These are phyloP conservation scores for Apiotrichum akiyoshidainum DNA, from an alignment of 1,284 basidiomycete genomes.

Conservation along the genomic window DNA sequence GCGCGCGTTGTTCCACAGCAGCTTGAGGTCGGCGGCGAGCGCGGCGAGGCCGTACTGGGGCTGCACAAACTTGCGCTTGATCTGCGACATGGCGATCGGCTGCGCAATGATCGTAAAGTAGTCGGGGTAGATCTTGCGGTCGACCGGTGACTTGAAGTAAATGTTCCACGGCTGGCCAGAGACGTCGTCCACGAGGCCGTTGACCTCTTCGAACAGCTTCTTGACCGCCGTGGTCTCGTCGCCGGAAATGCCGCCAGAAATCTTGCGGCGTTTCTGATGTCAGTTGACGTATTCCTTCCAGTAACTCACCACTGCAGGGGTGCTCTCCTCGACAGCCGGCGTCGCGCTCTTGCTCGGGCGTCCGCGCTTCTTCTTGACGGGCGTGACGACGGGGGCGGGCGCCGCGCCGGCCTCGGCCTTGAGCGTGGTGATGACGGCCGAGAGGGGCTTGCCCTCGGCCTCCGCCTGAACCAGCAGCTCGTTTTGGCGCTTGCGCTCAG, in stretches of 20 bases:
- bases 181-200: constrained; percentile 48
- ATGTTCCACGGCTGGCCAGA: constrained; percentile 74
- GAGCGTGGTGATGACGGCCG: constrained; percentile 27
- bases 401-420: constrained; percentile 21
- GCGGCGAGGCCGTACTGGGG: constrained; percentile 71
- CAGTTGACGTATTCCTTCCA: constrained; percentile 1
- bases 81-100: constrained; percentile 83
- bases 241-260: constrained; percentile 14
- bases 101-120: constrained; percentile 71
- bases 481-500: constrained; percentile 42
- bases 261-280: constrained; percentile 45
- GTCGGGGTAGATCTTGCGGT: constrained; percentile 81
- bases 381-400: background rate
- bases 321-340: constrained; percentile 43
- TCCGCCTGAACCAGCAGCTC: constrained; percentile 40
- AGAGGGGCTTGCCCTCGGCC: constrained; percentile 43
- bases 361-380: constrained; percentile 42
- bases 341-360: constrained; percentile 42
- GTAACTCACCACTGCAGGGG: constrained; percentile 29
- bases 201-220: constrained; percentile 60
- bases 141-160: constrained; percentile 75
- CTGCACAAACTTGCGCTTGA: constrained; percentile 75
- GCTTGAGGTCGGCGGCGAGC: constrained; percentile 73
- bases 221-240: constrained; percentile 33
- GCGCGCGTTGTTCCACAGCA: constrained; percentile 91